A percentile compares a stretch with the other conserved stretches of the same genome.
phyloP scores from a whole-genome alignment of 352 stramenopile species.

The Pythium rhizo-oryzae region DNA sequence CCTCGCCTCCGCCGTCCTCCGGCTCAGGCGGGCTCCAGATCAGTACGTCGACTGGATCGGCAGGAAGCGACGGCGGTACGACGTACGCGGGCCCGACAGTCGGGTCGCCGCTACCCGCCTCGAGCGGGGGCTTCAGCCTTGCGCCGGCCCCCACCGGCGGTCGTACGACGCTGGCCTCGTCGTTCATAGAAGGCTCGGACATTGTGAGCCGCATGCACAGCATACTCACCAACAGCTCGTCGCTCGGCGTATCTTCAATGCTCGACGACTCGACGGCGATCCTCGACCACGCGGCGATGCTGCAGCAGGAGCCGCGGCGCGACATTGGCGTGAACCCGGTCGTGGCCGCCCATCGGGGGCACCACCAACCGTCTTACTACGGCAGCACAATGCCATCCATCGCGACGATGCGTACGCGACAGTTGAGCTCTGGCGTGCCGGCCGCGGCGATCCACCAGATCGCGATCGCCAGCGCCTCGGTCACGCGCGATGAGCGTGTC shows the following conservation, averaged over 20 bases:
- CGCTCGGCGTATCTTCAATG: constrained; percentile 17
- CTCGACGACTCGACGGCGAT: constrained; percentile 37
- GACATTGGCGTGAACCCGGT: constrained; percentile 49
- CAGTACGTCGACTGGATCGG: background rate
- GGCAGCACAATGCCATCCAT: background rate
- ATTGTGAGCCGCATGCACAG: constrained; percentile 73
- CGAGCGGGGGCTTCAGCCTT: constrained; percentile 7
- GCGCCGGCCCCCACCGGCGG: constrained; percentile 11
- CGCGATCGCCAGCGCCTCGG: constrained; percentile 42
- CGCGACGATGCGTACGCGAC: constrained; percentile 21
- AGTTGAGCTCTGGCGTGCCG: constrained; percentile 37
- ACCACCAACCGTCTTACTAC: constrained; percentile 11
- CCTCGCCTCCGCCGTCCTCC: background rate
- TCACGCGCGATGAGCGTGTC: constrained; percentile 54
- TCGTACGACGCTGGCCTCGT: constrained; percentile 45
- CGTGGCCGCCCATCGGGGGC: constrained; percentile 43
- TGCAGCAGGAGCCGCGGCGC: constrained; percentile 57
- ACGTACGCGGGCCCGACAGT: background rate
- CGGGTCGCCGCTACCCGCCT: constrained; percentile 7
- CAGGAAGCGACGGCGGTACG: background rate
- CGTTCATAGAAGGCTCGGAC: constrained; percentile 71
- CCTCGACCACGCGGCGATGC: constrained; percentile 48
- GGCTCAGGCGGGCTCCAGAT: background rate
- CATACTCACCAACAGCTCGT: constrained; percentile 50
- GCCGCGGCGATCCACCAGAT: constrained; percentile 50